These are phyloP conservation scores for Alternaria brassicae DNA, from an alignment of 2,329 filamentous ascomycete genomes.

Conservation along the genomic window DNA sequence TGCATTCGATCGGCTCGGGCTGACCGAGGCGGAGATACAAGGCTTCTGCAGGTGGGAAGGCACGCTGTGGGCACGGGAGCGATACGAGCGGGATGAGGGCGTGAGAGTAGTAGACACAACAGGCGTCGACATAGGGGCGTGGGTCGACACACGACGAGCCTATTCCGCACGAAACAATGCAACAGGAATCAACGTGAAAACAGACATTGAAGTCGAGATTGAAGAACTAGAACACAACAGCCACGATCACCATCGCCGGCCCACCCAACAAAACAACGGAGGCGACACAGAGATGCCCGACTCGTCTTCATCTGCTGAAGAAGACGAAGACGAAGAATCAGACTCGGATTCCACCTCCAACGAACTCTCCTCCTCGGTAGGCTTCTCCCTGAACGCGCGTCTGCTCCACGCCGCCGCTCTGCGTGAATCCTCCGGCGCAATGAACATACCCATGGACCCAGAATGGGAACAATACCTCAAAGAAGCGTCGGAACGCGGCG, in stretches of 20 bases:
- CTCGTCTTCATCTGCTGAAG: constrained; percentile 1
- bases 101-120: constrained; percentile 75
- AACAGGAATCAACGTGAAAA: constrained; percentile 51
- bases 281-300: constrained; percentile 20
- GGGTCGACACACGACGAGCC: constrained; percentile 54
- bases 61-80: constrained; percentile 81
- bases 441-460: constrained; percentile 69
- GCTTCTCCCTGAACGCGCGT: constrained; percentile 66
- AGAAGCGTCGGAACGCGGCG: constrained; percentile 69
- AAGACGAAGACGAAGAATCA: constrained; percentile 8
- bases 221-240: constrained; percentile 30
- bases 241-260: neutral
- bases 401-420: constrained; percentile 69
- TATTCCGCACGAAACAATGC: constrained; percentile 4
- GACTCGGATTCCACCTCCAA: constrained; percentile 7
- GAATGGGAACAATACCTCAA: constrained; percentile 80
- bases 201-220: constrained; percentile 53
- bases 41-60: constrained; percentile 82
- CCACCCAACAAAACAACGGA: neutral
- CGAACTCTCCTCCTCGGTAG: constrained; percentile 60
- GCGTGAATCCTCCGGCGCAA: constrained; percentile 60
- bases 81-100: constrained; percentile 78
- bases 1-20: constrained; percentile 72
- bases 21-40: constrained; percentile 74
- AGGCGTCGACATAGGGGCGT: constrained; percentile 70